A percentile compares a stretch with the other conserved stretches of the same genome.
Evolutionary conservation across 116 monocot genomes (phyloP).

Genomic region (Posidonia oceanica): DNA sequence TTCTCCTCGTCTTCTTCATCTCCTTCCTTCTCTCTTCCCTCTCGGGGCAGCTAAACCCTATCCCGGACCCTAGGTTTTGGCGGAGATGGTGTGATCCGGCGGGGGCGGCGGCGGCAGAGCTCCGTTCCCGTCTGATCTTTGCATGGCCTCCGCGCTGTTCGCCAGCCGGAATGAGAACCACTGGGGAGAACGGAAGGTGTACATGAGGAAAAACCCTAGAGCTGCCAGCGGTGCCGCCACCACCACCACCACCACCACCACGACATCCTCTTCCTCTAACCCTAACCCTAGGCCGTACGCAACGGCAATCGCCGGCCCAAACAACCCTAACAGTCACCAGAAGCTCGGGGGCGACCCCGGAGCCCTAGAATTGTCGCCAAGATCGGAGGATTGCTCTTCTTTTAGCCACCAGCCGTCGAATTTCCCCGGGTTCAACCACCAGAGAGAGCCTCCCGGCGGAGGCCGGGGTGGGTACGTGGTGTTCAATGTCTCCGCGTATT

Average conservation of each 20-base stretch:
- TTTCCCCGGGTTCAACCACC: background rate
- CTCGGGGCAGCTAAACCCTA: background rate
- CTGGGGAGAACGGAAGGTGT: slow-evolving; percentile 48
- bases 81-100: background rate
- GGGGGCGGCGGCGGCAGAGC: background rate
- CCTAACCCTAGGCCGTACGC: slow-evolving; percentile 12
- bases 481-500: slow-evolving; percentile 33
- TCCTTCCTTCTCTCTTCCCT: background rate
- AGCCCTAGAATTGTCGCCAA: background rate
- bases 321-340: background rate
- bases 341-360: background rate
- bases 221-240: slow-evolving; percentile 12
- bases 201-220: slow-evolving; percentile 48
- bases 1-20: background rate
- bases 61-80: background rate
- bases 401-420: slow-evolving; percentile 13
- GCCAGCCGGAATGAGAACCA: slow-evolving; percentile 48
- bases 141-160: slow-evolving; percentile 63
- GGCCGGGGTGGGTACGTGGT: slow-evolving; percentile 14
- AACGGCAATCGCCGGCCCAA: slow-evolving; percentile 4
- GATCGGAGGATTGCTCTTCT: slow-evolving; percentile 43
- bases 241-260: slow-evolving; percentile 5
- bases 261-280: slow-evolving; percentile 15
- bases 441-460: background rate
- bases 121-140: background rate